A percentile compares a stretch with the other conserved stretches of the same genome.
phyloP scores from a whole-genome alignment of 345 rosid genomes.

The Eucalyptus lansdowneana region DNA sequence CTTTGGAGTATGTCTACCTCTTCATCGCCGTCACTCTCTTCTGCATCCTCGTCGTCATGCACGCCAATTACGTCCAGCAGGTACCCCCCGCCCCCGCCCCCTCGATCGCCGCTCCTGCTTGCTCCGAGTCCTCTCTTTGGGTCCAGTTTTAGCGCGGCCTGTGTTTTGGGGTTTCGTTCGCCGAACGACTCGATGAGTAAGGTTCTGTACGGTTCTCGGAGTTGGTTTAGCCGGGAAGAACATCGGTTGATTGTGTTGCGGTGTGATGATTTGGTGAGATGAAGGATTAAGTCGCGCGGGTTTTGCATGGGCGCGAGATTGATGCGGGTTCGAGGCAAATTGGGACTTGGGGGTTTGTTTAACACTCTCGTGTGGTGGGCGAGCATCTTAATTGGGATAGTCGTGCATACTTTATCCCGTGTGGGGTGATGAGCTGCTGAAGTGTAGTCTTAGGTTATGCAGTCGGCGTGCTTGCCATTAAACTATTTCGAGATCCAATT shows the following conservation, averaged over 20 bases:
- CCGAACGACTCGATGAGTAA: neutral
- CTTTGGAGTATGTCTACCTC: constrained; percentile 77
- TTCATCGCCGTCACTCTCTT: constrained; percentile 75
- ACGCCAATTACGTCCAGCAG: constrained; percentile 99
- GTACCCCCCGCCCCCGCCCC: constrained; percentile 14
- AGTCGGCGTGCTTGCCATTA: neutral
- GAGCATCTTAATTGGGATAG: neutral
- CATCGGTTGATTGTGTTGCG: neutral
- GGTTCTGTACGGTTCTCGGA: neutral
- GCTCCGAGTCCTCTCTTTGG: neutral
- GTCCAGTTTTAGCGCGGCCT: neutral
- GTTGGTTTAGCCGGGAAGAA: neutral
- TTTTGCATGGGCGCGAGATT: neutral
- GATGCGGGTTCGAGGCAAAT: neutral
- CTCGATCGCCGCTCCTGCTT: neutral
- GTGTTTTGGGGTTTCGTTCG: neutral
- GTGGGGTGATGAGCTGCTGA: neutral
- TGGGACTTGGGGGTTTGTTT: neutral
- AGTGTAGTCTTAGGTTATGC: neutral
- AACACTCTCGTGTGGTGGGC: neutral
- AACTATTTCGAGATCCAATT: neutral
- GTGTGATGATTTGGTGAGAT: neutral
- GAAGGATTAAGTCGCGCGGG: neutral
- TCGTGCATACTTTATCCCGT: neutral
- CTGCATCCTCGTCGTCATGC: constrained; percentile 92